Conservation (phyloP, 768 basidiomycete genomes). For the Serendipita sp. region DNA sequence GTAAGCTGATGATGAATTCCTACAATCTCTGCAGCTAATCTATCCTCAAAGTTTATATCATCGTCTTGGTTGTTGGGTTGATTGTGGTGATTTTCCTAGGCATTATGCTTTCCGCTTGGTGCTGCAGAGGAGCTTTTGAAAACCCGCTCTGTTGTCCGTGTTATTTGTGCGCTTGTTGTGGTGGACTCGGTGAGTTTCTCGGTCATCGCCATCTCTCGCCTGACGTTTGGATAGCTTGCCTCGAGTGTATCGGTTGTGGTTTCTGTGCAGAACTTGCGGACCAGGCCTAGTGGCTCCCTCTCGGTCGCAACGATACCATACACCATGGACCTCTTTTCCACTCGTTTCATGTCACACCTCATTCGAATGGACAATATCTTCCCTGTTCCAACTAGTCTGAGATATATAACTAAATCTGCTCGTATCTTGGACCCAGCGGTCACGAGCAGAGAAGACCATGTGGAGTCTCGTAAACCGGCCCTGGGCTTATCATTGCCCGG, state of each 20-base stretch:
- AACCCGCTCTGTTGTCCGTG: constrained; percentile 47
- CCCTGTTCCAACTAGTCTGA: no score
- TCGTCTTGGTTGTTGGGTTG: constrained; percentile 49
- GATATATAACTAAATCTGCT: no score
- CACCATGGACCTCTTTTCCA: no score
- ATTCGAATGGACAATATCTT: no score
- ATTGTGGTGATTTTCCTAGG: constrained; percentile 36
- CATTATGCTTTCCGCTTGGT: constrained; percentile 49
- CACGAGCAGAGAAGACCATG: no score
- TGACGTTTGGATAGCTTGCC: constrained; percentile 29
- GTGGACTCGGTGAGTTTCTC: constrained; percentile 37
- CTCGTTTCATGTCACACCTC: no score
- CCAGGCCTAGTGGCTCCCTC: neutral
- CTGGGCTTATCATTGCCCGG: no score
- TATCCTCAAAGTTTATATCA: constrained; percentile 35
- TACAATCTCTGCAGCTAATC: neutral
- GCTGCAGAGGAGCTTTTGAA: constrained; percentile 44
- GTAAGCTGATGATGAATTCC: constrained; percentile 1
- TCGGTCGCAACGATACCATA: no score
- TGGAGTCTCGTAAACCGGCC: no score
- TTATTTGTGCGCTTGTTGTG: constrained; percentile 58
- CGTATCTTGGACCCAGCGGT: no score
- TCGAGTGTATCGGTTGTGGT: constrained; percentile 57
- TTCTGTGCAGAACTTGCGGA: constrained; percentile 40
- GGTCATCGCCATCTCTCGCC: neutral